Evolutionary conservation across 2,329 filamentous ascomycete genomes (phyloP), one percentile per base, ranked within the genome.

Genomic region (Penicillium palitans): DNA sequence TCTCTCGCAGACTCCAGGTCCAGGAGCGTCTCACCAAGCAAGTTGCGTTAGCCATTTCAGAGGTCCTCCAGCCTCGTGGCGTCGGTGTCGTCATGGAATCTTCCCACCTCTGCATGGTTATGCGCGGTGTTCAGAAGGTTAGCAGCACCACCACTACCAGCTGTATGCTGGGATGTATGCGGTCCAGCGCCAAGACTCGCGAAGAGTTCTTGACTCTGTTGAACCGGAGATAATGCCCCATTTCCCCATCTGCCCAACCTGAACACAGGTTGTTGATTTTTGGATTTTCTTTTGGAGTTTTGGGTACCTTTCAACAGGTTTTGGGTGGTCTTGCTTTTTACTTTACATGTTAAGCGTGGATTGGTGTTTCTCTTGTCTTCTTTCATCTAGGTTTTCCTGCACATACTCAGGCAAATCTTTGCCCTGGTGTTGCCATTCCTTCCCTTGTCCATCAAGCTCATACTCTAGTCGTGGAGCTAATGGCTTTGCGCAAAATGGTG

Each of bases 61-160:
- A 98, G 71, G 88, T 98, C 13, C 83, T 99, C 48, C 90, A 96
- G 74, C 95, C 95, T 2, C 91, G 96, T 72, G 95, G 95, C 47
- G 93, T 99, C 2, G 93, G 91, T 21, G 95, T 99, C 2, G 93
- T 99, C 59, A 96, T 99, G 89, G 95, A 99, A 72, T 96, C 91
- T 15, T 93, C 87, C 70, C 95, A 99, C 78, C 81, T 98, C 47
- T 99, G 95, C 81, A 99, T 98, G 93, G 92, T 96, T 17, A 98
- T 97, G 93, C 87, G 95, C 47, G 95, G 95, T n/a, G 93, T 99
- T 10, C 86, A 97, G 74, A 97, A 99, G 82, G 92, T 91, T 0
- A 85, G 83, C 41, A 88, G 90, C 51, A 89, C 85, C 19, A 98
- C 95, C 7, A 95, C 96, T 39, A 99, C 95, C 19, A 97, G 92